A percentile compares a stretch with the other conserved stretches of the same genome.
These are phyloP conservation scores for Chaetomium olivaceum DNA, from an alignment of 2,329 filamentous ascomycete species.

Conservation along the genomic window DNA sequence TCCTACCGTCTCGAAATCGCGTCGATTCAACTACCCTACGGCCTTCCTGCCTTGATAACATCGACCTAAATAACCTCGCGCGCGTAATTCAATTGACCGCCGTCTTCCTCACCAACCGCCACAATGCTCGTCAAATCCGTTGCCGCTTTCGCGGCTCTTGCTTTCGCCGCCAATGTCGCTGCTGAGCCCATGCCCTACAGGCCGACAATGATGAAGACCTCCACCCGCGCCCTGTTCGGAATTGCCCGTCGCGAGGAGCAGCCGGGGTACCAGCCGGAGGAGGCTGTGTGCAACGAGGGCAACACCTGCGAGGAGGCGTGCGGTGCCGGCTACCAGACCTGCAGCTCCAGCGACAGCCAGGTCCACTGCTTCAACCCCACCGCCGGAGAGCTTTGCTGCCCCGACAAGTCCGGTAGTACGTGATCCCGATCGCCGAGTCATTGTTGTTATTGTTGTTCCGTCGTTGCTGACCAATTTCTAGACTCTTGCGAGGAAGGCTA, in stretches of 20 bases:
- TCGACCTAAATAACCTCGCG: neutral
- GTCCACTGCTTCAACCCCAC: conserved; percentile 61
- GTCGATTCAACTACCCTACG: neutral
- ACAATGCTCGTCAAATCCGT: conserved; percentile 48
- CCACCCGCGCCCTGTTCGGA: conserved; percentile 42
- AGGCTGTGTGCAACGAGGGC: conserved; percentile 51
- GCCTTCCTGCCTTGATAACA: neutral
- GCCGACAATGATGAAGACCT: conserved; percentile 41
- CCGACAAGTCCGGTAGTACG: conserved; percentile 58
- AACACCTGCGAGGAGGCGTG: conserved; percentile 57
- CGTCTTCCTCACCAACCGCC: conserved; percentile 15
- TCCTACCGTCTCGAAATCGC: neutral
- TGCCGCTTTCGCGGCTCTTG: conserved; percentile 48
- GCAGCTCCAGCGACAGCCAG: conserved; percentile 49
- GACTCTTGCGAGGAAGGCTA: conserved; percentile 62
- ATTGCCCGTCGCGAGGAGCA: conserved; percentile 44
- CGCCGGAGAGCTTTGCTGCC: conserved; percentile 58
- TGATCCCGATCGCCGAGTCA: conserved; percentile 32
- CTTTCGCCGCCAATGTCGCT: conserved; percentile 38
- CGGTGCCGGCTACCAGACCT: conserved; percentile 51
- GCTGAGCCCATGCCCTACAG: conserved; percentile 41
- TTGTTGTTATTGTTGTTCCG: neutral
- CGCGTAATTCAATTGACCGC: neutral
- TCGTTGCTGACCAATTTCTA: conserved; percentile 36
- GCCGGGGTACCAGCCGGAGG: conserved; percentile 52